Evolutionary conservation across 2,329 filamentous ascomycete species (phyloP).

Genomic region (Scedosporium minutisporum): DNA sequence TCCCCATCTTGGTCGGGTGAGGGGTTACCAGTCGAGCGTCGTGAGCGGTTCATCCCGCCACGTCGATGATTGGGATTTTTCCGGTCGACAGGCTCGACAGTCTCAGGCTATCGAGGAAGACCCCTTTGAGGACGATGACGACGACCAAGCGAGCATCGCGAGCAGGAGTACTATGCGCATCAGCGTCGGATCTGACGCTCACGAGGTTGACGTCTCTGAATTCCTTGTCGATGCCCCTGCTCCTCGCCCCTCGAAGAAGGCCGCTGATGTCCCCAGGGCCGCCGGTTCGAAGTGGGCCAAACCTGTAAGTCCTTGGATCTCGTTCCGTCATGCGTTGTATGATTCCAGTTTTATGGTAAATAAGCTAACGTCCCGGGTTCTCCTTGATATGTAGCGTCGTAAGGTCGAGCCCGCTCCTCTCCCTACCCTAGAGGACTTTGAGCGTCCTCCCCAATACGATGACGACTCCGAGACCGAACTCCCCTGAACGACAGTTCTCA

Average conservation of each 20-base stretch:
- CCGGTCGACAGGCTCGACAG: not conserved
- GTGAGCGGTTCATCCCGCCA: not conserved
- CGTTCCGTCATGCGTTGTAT: not conserved
- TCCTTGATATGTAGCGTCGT: not conserved
- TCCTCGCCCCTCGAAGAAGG: not conserved
- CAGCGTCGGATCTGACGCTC: not conserved
- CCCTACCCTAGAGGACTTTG: not conserved
- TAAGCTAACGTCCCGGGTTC: not conserved
- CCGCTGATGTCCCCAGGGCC: not conserved
- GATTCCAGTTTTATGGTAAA: not conserved
- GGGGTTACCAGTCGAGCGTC: not conserved
- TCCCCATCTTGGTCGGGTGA: not conserved
- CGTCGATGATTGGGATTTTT: not conserved
- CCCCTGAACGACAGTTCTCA: not conserved
- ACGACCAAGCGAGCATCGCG: not conserved
- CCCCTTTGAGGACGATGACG: not conserved
- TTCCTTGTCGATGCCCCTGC: not conserved
- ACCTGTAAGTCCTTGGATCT: not conserved
- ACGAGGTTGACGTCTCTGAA: not conserved
- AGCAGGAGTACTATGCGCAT: not conserved
- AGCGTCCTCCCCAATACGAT: not conserved
- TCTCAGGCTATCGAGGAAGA: not conserved
- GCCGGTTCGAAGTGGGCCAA: slow-evolving; percentile 1
- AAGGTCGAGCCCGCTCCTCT: not conserved
- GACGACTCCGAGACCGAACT: slow-evolving; percentile 1